These are phyloP conservation scores for Sarocladium strictum DNA, from an alignment of 2,329 filamentous ascomycete genomes.

Conservation along the genomic window DNA sequence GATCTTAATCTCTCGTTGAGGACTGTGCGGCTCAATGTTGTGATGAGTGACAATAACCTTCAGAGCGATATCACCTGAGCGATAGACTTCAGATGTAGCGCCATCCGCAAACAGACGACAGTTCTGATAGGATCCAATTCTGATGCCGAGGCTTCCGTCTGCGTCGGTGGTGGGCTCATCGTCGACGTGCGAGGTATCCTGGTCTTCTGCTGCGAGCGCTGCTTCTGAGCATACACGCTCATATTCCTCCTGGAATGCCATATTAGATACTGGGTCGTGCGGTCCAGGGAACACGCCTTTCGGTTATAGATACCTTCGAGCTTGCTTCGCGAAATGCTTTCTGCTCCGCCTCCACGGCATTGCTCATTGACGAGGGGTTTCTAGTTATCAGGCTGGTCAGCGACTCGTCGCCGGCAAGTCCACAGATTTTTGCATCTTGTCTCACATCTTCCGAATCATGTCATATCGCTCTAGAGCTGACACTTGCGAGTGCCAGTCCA, in stretches of 20 bases:
- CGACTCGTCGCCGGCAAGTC: neutral
- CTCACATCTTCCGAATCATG: constrained; percentile 47
- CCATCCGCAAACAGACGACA: constrained; percentile 58
- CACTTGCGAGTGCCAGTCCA: constrained; percentile 44
- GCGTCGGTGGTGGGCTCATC: constrained; percentile 11
- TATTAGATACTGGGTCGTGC: neutral
- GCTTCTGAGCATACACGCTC: constrained; percentile 32
- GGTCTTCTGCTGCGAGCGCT: neutral
- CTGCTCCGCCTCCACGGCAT: constrained; percentile 62
- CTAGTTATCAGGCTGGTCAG: neutral
- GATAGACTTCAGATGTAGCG: constrained; percentile 79
- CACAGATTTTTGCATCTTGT: neutral
- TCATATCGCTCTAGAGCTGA: constrained; percentile 56
- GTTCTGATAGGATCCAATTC: constrained; percentile 47
- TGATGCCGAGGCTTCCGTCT: constrained; percentile 27
- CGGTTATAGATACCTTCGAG: constrained; percentile 45
- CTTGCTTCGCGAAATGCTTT: constrained; percentile 52
- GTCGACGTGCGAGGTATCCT: neutral
- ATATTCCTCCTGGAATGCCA: constrained; percentile 49
- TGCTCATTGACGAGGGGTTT: constrained; percentile 17
- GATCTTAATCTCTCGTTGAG: constrained; percentile 71
- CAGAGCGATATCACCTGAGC: constrained; percentile 58
- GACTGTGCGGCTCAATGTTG: constrained; percentile 76
- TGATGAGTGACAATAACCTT: constrained; percentile 75
- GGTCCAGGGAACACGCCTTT: no score